These are phyloP conservation scores for Penicillium fimorum DNA, from an alignment of 495 filamentous ascomycete species.

Conservation along the genomic window DNA sequence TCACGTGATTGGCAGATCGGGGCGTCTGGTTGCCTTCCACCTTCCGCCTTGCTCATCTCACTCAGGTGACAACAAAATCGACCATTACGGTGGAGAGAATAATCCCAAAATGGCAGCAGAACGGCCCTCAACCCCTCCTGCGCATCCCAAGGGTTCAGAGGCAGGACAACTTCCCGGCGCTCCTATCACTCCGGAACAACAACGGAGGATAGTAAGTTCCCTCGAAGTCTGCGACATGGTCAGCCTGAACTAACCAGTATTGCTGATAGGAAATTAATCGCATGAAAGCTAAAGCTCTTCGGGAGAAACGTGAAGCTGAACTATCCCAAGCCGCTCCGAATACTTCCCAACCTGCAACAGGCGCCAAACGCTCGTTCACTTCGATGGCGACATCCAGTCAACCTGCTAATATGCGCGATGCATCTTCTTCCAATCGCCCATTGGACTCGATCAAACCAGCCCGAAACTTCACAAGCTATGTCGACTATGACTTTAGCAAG, in stretches of 20 bases:
- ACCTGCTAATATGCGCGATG: constrained; percentile 68
- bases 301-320: constrained; percentile 65
- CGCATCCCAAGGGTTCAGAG: constrained; percentile 31
- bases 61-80: not conserved
- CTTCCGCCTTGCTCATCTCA: not conserved
- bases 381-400: constrained; percentile 59
- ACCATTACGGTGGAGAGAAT: not conserved
- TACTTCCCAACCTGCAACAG: constrained; percentile 33
- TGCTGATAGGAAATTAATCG: constrained; percentile 76
- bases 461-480: constrained; percentile 83
- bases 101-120: constrained; percentile 30
- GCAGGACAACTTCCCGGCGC: constrained; percentile 45
- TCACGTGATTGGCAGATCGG: constrained; percentile 7
- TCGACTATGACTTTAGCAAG: constrained; percentile 95
- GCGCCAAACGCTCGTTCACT: constrained; percentile 60
- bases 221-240: not conserved
- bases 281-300: constrained; percentile 86
- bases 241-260: constrained; percentile 8
- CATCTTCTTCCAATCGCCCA: constrained; percentile 39
- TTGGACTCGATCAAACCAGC: constrained; percentile 65
- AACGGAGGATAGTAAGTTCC: constrained; percentile 63
- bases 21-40: constrained; percentile 6
- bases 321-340: constrained; percentile 25
- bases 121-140: constrained; percentile 63
- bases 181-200: constrained; percentile 72